Conservation (phyloP, 2,329 filamentous ascomycete genomes). For the Pezicula radicicola region DNA sequence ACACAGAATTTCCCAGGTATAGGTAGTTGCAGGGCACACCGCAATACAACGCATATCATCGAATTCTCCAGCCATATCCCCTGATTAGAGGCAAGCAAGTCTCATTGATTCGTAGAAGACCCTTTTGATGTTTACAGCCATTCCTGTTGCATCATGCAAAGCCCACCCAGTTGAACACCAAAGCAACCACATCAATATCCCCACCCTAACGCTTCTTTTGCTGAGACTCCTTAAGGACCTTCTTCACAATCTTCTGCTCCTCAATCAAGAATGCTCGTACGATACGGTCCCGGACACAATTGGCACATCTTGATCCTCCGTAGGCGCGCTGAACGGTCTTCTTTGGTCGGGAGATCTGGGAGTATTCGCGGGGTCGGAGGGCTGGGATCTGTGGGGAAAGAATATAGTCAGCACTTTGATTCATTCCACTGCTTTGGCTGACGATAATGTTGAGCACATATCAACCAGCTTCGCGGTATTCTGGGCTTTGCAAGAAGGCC, state of each 20-base stretch:
- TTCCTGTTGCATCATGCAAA: conserved; percentile 29
- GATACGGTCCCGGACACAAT: conserved; percentile 97
- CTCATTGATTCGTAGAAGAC: conserved; percentile 25
- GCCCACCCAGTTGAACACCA: conserved; percentile 28
- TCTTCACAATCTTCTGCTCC: conserved; percentile 99
- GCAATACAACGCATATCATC: too few species aligned
- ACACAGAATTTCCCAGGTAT: too few species aligned
- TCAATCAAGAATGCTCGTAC: conserved; percentile 99
- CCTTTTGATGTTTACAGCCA: conserved; percentile 31
- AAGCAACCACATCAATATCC: conserved; percentile 25
- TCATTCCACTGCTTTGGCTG: neutral
- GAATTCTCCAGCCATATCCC: neutral
- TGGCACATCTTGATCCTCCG: conserved; percentile 96
- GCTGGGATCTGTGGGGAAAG: conserved; percentile 69
- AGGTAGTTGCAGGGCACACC: too few species aligned
- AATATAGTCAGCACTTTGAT: conserved; percentile 26
- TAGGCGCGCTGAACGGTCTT: conserved; percentile 99
- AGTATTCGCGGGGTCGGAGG: conserved; percentile 96
- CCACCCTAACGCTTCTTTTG: conserved; percentile 47
- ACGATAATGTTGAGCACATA: neutral
- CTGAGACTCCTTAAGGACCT: conserved; percentile 98
- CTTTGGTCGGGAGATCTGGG: conserved; percentile 95
- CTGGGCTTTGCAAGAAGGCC: too few species aligned
- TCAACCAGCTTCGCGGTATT: neutral
- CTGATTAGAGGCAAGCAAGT: conserved; percentile 18